Evolutionary conservation across 2,329 filamentous ascomycete species (phyloP), one percentile per base, ranked within the genome.

Genomic region (Fusarium nygamai): DNA sequence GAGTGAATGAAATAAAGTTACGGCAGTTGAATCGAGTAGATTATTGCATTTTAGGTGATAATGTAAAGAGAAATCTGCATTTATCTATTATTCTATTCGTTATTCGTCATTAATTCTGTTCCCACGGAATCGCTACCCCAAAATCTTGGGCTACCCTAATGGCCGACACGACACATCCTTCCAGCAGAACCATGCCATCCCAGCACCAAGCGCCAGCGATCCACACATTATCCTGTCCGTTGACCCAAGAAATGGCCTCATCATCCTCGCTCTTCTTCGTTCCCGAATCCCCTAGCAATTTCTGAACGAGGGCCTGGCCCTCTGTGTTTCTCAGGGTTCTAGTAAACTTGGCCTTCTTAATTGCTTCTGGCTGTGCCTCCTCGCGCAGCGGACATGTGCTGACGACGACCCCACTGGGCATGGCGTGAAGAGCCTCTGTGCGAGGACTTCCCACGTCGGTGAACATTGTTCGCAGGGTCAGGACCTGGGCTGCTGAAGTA

Each of bases 101-200:
- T 39, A 34, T 43, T 67, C 48, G 39, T 65, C 61, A 63, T 56
- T 67, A 33, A 48, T 63, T 50, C 78, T 65, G 54, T 14, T 74
- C 64, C 80, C 84, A 86, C 1, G 84, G 84, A 27, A 85, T 75
- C 11, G 81, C 74, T 10, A 91, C 86, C 12, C 82, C 87, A 74
- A 91, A 85, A 19, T 84, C 85, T n/a, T 81, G 73, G 1, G 88
- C 89, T 50, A 91, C 83, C 39, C 85, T 83, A 84, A 88, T 88
- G 3, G 89, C 88, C 13, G 89, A 91, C 5, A 89, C 84, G 7
- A 91, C 82, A 63, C 89, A 92, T 4, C 90, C 90, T 77, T 91
- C 89, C 8, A 91, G 78, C 22, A 91, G 73, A 3, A 91, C 88
- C 88, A 91, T 89, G 6, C 89, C 89, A 78, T 91, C 89, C 89